These are phyloP conservation scores for Fusarium denticulatum DNA, from an alignment of 2,329 filamentous ascomycete species.

Conservation along the genomic window DNA sequence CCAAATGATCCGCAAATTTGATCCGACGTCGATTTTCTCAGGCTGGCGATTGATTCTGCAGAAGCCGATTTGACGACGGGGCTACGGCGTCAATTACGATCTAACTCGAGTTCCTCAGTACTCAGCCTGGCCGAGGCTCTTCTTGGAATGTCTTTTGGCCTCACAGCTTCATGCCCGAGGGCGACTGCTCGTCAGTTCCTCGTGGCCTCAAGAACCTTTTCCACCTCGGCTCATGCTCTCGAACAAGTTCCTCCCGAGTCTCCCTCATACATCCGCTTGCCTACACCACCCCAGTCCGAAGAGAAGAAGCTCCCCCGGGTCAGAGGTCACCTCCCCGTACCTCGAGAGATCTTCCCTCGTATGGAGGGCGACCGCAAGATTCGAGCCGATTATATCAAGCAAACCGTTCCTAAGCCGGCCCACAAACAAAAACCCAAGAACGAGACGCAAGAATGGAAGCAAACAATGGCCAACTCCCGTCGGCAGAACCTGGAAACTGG, in stretches of 20 bases:
- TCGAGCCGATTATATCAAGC: conserved; percentile 66
- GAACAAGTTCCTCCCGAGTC: conserved; percentile 83
- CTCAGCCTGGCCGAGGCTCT: conserved; percentile 14
- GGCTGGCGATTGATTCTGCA: conserved; percentile 1
- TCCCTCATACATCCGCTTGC: conserved; percentile 86
- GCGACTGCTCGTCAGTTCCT: conserved; percentile 42
- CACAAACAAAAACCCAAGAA: conserved; percentile 50
- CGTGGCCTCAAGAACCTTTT: conserved; percentile 46
- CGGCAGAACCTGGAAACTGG: conserved; percentile 78
- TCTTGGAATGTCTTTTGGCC: conserved; percentile 44
- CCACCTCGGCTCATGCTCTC: conserved; percentile 49
- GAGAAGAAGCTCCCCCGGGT: conserved; percentile 59
- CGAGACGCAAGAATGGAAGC: conserved; percentile 69
- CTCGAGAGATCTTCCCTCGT: conserved; percentile 79
- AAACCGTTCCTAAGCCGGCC: conserved; percentile 66
- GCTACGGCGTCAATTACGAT: conserved; percentile 35
- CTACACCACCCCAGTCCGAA: conserved; percentile 76
- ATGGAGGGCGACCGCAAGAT: conserved; percentile 68
- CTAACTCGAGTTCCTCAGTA: conserved; percentile 7
- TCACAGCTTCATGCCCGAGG: conserved; percentile 40
- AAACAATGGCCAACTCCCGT: conserved; percentile 75
- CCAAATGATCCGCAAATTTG: conserved; percentile 42
- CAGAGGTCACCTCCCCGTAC: conserved; percentile 85
- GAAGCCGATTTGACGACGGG: conserved; percentile 24
- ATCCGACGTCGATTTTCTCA: conserved; percentile 41